These are phyloP conservation scores for Patellaria atrata DNA, from an alignment of 495 filamentous ascomycete genomes.

Conservation along the genomic window DNA sequence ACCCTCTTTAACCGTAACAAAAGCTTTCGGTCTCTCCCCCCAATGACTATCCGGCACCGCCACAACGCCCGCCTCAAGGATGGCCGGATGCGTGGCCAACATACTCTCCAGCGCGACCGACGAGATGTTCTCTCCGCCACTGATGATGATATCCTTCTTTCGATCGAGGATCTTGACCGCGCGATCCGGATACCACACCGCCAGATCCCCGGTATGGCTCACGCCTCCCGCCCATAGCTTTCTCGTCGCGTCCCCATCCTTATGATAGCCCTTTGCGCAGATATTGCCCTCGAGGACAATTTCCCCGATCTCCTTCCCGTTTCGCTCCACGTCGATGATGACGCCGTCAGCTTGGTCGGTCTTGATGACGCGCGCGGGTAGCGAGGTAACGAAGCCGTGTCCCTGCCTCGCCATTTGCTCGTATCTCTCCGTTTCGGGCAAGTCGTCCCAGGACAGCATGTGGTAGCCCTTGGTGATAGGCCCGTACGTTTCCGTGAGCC, in stretches of 20 bases:
- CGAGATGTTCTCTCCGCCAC: constrained; percentile 93
- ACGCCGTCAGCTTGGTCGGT: constrained; percentile 50
- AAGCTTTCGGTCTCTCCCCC: constrained; percentile 92
- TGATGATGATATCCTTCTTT: constrained; percentile 96
- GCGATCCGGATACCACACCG: constrained; percentile 82
- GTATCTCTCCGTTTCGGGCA: constrained; percentile 61
- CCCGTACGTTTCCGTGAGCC: constrained; percentile 89
- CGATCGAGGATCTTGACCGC: constrained; percentile 84
- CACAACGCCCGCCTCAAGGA: constrained; percentile 84
- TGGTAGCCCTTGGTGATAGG: constrained; percentile 90
- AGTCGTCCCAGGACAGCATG: constrained; percentile 62
- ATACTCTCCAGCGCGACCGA: constrained; percentile 83
- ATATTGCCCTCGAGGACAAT: constrained; percentile 87
- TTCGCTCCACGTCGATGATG: constrained; percentile 58
- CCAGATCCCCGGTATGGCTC: constrained; percentile 78
- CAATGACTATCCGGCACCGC: constrained; percentile 82
- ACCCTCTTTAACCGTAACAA: constrained; percentile 55
- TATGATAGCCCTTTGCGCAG: constrained; percentile 81
- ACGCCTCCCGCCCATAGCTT: constrained; percentile 83
- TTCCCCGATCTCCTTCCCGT: constrained; percentile 88
- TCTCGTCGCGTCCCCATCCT: constrained; percentile 71
- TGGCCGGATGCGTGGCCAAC: constrained; percentile 76
- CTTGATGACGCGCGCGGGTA: constrained; percentile 74
- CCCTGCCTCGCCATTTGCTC: constrained; percentile 79
- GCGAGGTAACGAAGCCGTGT: constrained; percentile 79